Evolutionary conservation across 352 stramenopile genomes (phyloP), one percentile per base, ranked within the genome.

Genomic region (Phytophthora sp.): DNA sequence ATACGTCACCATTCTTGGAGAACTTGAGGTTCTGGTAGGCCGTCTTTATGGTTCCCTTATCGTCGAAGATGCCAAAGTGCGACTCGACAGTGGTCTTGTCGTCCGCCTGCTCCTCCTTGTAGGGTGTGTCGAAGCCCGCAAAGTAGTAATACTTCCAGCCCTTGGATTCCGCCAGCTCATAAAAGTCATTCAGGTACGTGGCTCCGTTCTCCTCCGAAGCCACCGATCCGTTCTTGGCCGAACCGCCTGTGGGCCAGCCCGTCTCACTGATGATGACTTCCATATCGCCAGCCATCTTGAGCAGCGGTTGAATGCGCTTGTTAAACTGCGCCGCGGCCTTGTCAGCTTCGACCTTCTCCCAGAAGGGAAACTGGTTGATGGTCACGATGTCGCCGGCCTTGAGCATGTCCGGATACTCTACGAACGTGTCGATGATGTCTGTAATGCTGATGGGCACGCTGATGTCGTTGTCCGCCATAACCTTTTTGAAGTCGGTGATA

Each of bases 111-210:
- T 80, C 55, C 44, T 79, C 69, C 77, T 94, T 94, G 76, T 89
- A 93, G 27, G 83, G 74, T 44, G 86, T 91, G 66, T 96, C 88
- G 15, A 96, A 93, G 57, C 77, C 88, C 1, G 85, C 76, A 62
- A 95, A 95, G 77, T 93, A 95, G 78, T 93, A 95, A 72, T 94
- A 94, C 73, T 93, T 91, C 80, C 83, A 92, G 21, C 79, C 77
- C 57, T 90, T 66, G 29, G 74, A 57, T 16, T 77, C 77, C 3
- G 87, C 84, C 45, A 92, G 74, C 41, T 79, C 39, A 61, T 84
- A 87, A 55, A 95, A 93, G 75, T 94, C 81, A 57, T 93, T 86
- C 53, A 94, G 58, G 76, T 91, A 95, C 8, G 49, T 76, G 13
- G 77, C 80, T 39, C 75, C 80, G 46, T 79, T 85, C 20, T 88